phyloP scores from a whole-genome alignment of 768 basidiomycete genomes.

The Russula sp. region DNA sequence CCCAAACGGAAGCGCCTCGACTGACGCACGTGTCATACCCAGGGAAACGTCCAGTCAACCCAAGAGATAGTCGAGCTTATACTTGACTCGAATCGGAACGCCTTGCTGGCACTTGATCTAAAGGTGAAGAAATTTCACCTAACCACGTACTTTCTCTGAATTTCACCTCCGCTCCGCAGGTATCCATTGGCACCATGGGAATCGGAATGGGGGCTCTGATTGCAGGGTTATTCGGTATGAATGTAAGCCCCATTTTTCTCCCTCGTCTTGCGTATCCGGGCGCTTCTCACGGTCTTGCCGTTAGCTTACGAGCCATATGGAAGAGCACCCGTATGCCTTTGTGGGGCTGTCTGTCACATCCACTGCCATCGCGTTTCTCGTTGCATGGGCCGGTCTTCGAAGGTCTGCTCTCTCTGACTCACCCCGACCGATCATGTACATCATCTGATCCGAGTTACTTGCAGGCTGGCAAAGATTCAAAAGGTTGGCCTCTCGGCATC shows the following conservation, averaged over 20 bases:
- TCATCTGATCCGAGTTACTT: neutral
- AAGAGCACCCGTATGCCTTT: conserved; percentile 69
- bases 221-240: conserved; percentile 95
- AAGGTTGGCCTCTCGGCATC: conserved; percentile 16
- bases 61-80: conserved; percentile 98
- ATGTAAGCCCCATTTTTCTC: conserved; percentile 46
- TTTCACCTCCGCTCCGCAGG: conserved; percentile 32
- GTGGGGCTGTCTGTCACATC: conserved; percentile 54
- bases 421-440: conserved; percentile 15
- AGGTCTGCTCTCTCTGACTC: conserved; percentile 32
- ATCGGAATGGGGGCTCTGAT: conserved; percentile 85
- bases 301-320: conserved; percentile 69
- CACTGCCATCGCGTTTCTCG: conserved; percentile 47
- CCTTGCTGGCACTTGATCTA: conserved; percentile 83
- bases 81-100: conserved; percentile 92
- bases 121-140: conserved; percentile 42
- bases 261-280: conserved; percentile 5
- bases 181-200: conserved; percentile 93
- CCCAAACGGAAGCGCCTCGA: neutral
- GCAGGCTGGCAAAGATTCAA: conserved; percentile 35
- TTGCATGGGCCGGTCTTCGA: conserved; percentile 61
- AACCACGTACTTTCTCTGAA: neutral
- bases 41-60: conserved; percentile 93
- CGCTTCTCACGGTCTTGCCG: conserved; percentile 8
- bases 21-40: neutral